Base-by-base conservation (phyloP, 2,329 filamentous ascomycete genomes). In the Cucurbitaria berberidis region DNA sequence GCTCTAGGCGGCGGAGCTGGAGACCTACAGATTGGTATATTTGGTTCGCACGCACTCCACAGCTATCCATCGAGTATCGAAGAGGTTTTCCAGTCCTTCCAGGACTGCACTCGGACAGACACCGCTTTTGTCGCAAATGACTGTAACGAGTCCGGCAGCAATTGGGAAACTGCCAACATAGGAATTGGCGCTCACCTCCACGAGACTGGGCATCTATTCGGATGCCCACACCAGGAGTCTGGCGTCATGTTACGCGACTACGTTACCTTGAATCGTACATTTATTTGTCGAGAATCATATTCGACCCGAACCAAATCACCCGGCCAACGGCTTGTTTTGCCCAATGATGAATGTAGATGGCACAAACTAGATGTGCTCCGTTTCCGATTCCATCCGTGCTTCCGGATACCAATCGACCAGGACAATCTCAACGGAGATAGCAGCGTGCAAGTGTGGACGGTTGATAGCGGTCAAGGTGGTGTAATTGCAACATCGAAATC, bases 161-260 rank as follows among this genome's bases (percentile, higher is more conserved):
- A 87, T 41, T 98, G 93, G 93, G 93, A 98, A 73, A 87, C 92
- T n/a, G 92, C 91, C 22, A 96, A 93, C 64, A 89, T 96, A 55
- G 93, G 93, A 26, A 96, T 98, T 60, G 93, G 93, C 7, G 93
- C 91, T 9, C 93, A 98, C 74, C 76, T 98, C 42, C 93, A 96
- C 74, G 92, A 97, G 75, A 89, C 89, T 0, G 93, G 93, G 3
- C 93, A 96, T 76, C 76, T 96, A 19, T 89, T 98, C 62, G 93
- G 93, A 44, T 96, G 91, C 62, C 91, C 91, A 9, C 90, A 96
- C 70, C 91, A 96, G 70, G 91, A 95, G 68, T 89, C 81, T 24
- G 93, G 95, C n/a, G 82, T 98, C 56, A 98, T 98, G 93, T 80
- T 92, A 45, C 84, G 90, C 50, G 93, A 96, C 72, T 97, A 96